phyloP scores from a whole-genome alignment of 1,284 basidiomycete species.

The Ganoderma leucocontextum region DNA sequence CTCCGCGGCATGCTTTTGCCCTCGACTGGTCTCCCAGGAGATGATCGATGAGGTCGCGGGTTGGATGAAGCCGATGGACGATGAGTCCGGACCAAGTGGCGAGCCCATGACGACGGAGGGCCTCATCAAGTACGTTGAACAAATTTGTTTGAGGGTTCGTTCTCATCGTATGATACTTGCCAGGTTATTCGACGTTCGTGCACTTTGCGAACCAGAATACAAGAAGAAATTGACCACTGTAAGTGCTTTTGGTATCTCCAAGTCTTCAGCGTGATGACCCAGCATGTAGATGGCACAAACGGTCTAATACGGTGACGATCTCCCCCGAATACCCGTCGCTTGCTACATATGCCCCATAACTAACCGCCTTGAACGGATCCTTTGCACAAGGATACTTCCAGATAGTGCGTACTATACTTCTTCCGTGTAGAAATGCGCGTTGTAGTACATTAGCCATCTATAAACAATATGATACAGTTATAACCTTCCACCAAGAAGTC shows the following conservation, averaged over 20 bases:
- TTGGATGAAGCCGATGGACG: constrained; percentile 17
- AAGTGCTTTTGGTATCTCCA: background rate
- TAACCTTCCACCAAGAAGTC: background rate
- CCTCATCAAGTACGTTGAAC: constrained; percentile 15
- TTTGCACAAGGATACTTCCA: background rate
- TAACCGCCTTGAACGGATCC: background rate
- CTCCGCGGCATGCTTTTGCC: constrained; percentile 24
- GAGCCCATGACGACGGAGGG: constrained; percentile 16
- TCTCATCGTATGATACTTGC: background rate
- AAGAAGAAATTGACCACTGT: constrained; percentile 29
- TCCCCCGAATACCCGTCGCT: background rate
- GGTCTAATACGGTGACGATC: background rate
- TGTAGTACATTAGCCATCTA: background rate
- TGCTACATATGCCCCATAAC: background rate
- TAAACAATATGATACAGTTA: constrained; percentile 2
- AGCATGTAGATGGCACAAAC: background rate
- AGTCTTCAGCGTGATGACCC: background rate
- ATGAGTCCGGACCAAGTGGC: constrained; percentile 4
- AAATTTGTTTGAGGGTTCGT: background rate
- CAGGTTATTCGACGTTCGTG: constrained; percentile 25
- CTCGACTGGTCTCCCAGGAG: constrained; percentile 21
- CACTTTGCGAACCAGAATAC: constrained; percentile 14
- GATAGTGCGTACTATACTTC: background rate
- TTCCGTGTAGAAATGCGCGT: background rate
- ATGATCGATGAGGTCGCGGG: constrained; percentile 21